A percentile compares a stretch with the other conserved stretches of the same genome.
phyloP scores from a whole-genome alignment of 257 asterid genomes.

The Solanum pennellii region DNA sequence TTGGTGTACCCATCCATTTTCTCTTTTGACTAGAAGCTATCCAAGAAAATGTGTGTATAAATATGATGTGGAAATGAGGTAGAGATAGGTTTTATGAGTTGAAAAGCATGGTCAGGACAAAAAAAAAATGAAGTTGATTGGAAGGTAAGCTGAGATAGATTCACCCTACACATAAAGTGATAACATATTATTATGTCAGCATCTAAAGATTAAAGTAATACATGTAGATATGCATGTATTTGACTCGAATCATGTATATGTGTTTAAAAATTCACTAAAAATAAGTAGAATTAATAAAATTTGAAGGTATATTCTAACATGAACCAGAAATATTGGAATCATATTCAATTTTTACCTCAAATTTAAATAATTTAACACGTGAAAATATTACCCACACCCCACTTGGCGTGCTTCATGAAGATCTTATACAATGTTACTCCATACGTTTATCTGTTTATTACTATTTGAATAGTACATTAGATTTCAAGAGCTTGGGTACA shows the following conservation, averaged over 20 bases:
- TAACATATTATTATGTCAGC: background rate
- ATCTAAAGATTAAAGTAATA: background rate
- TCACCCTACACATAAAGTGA: background rate
- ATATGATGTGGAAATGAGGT: background rate
- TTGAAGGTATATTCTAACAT: background rate
- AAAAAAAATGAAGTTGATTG: conserved; percentile 3
- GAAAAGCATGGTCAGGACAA: background rate
- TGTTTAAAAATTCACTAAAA: background rate
- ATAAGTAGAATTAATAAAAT: background rate
- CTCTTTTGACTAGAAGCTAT: background rate
- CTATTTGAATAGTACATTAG: no score
- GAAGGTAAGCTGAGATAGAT: background rate
- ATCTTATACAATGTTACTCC: no score
- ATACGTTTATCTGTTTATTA: no score
- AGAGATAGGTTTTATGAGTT: background rate
- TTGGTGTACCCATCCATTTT: conserved; percentile 20
- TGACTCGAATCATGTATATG: background rate
- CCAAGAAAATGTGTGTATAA: background rate
- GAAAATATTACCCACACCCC: background rate
- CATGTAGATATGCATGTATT: no score
- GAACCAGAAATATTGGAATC: background rate
- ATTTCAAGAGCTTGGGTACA: background rate
- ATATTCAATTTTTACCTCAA: background rate
- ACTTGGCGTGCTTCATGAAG: background rate
- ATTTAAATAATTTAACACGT: background rate